Percentiles rank a stretch among this genome's conserved stretches.
These are phyloP conservation scores for Diaporthe capsici DNA, from an alignment of 2,329 filamentous ascomycete species.

Conservation along the genomic window DNA sequence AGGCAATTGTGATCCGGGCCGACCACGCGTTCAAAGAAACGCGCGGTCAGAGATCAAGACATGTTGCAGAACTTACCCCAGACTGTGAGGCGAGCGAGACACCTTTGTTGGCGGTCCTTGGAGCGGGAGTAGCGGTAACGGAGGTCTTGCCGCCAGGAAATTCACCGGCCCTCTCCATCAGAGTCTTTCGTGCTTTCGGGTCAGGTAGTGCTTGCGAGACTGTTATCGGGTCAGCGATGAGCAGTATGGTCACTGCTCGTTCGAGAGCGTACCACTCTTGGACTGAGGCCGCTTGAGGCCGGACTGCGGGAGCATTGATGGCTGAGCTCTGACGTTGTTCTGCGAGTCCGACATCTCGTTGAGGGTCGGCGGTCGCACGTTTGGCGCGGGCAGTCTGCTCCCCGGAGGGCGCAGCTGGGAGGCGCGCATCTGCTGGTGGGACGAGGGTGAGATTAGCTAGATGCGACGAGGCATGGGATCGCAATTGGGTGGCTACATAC, in stretches of 20 bases:
- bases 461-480: not conserved
- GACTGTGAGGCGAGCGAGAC: constrained; percentile 53
- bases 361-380: constrained; percentile 52
- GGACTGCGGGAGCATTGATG: constrained; percentile 56
- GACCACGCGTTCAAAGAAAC: not conserved
- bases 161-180: constrained; percentile 69
- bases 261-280: constrained; percentile 48
- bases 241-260: not conserved
- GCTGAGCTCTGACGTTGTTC: constrained; percentile 66
- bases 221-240: constrained; percentile 48
- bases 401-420: constrained; percentile 45
- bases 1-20: not conserved
- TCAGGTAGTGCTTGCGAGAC: constrained; percentile 63
- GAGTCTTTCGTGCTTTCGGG: constrained; percentile 70
- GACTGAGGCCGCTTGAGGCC: constrained; percentile 63
- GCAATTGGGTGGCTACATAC: constrained; percentile 45
- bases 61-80: constrained; percentile 39
- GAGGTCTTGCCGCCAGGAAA: constrained; percentile 57
- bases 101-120: constrained; percentile 61
- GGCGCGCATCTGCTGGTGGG: constrained; percentile 43
- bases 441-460: constrained; percentile 4
- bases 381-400: constrained; percentile 44
- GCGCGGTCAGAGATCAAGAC: not conserved
- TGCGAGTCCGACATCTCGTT: constrained; percentile 73
- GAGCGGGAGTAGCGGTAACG: constrained; percentile 50